Evolutionary conservation across 345 rosid genomes (phyloP).

Genomic region (Populus deltoides): DNA sequence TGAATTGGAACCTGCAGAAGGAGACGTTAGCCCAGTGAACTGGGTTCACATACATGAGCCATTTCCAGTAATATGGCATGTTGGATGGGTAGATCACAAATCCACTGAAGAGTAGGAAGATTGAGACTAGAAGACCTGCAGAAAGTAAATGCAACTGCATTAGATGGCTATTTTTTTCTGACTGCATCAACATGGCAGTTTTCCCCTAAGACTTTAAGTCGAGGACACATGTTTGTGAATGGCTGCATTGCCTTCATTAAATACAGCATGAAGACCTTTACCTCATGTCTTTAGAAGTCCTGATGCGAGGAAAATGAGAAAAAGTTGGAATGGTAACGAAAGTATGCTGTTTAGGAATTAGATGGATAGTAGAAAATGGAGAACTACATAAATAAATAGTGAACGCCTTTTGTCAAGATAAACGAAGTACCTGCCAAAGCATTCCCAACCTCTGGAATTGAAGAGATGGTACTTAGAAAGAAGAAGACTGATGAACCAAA

Average conservation of each 20-base stretch:
- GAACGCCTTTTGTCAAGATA: not conserved
- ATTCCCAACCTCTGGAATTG: constrained; percentile 40
- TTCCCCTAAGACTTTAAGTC: no score
- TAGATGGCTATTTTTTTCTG: no score
- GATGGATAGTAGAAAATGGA: no score
- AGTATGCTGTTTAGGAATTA: no score
- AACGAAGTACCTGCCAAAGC: constrained; percentile 34
- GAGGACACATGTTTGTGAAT: no score
- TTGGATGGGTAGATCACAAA: constrained; percentile 32
- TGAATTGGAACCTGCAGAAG: constrained; percentile 31
- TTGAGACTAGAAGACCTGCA: constrained; percentile 30
- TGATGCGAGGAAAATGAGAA: no score
- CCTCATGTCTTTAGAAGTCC: no score
- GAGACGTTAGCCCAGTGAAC: constrained; percentile 32
- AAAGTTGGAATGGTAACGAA: no score
- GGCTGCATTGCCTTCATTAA: no score
- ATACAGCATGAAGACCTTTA: no score
- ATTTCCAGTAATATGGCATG: constrained; percentile 33
- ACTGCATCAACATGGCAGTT: no score
- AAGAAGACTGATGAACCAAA: constrained; percentile 33
- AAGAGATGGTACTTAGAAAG: constrained; percentile 29
- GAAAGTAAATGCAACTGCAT: not conserved
- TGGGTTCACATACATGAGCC: constrained; percentile 30
- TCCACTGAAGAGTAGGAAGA: constrained; percentile 32
- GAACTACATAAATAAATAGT: no score